These are phyloP conservation scores for Passiflora organensis DNA, from an alignment of 345 rosid species.

Conservation along the genomic window DNA sequence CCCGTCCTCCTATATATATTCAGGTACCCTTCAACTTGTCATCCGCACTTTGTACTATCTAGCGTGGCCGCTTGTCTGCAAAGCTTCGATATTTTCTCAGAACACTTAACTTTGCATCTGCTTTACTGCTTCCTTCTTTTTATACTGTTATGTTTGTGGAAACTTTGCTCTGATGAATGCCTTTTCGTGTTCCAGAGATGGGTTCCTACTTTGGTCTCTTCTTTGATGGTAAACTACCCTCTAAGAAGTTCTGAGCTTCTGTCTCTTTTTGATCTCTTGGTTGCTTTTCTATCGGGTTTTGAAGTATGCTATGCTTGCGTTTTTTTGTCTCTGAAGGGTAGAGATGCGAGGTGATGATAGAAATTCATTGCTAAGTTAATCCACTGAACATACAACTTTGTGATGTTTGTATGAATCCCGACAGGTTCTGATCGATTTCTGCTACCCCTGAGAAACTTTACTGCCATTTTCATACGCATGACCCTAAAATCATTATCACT, in stretches of 20 bases:
- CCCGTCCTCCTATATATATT: too few relatives aligned
- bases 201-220: conserved; percentile 8
- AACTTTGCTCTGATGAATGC: conserved; percentile 31
- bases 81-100: neutral
- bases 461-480: neutral
- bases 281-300: neutral
- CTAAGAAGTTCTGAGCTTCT: conserved; percentile 60
- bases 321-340: neutral
- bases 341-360: conserved; percentile 43
- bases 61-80: too few relatives aligned
- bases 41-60: too few relatives aligned
- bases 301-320: too few relatives aligned
- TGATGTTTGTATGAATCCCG: conserved; percentile 51
- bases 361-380: conserved; percentile 49
- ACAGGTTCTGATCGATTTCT: conserved; percentile 54
- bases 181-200: conserved; percentile 32
- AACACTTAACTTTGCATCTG: neutral
- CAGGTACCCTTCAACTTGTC: too few relatives aligned
- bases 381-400: conserved; percentile 33
- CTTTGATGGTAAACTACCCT: conserved; percentile 51
- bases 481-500: too few relatives aligned
- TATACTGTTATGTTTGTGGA: too few relatives aligned
- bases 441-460: neutral
- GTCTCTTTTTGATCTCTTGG: neutral
- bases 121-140: neutral